Conservation (phyloP, 352 stramenopile genomes). For the Globisporangium splendens region DNA sequence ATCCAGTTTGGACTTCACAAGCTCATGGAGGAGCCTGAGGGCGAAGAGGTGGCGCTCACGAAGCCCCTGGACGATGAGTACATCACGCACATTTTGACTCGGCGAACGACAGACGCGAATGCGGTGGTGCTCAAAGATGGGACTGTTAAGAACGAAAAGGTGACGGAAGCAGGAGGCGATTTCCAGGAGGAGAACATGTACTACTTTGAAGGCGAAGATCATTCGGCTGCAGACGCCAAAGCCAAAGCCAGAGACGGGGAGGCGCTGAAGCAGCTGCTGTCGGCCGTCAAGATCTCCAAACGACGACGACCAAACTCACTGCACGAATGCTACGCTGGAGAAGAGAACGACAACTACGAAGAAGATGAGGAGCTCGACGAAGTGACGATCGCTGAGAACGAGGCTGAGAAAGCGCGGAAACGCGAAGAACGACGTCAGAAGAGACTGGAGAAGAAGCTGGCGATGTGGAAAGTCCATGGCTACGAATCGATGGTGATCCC, state of each 20-base stretch:
- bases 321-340: constrained; percentile 24
- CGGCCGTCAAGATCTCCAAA: constrained; percentile 19
- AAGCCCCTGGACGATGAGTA: constrained; percentile 55
- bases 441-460: constrained; percentile 43
- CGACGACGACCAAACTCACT: constrained; percentile 20
- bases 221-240: constrained; percentile 30
- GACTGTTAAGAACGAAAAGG: constrained; percentile 40
- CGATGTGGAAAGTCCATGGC: constrained; percentile 54
- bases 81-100: constrained; percentile 44
- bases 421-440: constrained; percentile 40
- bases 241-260: constrained; percentile 33
- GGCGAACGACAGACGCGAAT: constrained; percentile 13
- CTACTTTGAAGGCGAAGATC: constrained; percentile 78
- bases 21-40: constrained; percentile 37
- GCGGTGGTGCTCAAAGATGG: constrained; percentile 11
- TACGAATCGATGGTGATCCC: constrained; percentile 51
- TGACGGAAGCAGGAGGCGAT: constrained; percentile 52
- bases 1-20: constrained; percentile 77
- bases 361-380: constrained; percentile 28
- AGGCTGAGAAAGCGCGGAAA: constrained; percentile 35
- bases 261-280: constrained; percentile 36
- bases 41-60: constrained; percentile 25
- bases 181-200: constrained; percentile 81
- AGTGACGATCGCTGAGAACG: constrained; percentile 24
- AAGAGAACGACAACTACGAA: constrained; percentile 33